Percentiles rank a stretch among this genome's conserved stretches.
These are phyloP conservation scores for Plantago ovata DNA, from an alignment of 257 asterid species.

Conservation along the genomic window DNA sequence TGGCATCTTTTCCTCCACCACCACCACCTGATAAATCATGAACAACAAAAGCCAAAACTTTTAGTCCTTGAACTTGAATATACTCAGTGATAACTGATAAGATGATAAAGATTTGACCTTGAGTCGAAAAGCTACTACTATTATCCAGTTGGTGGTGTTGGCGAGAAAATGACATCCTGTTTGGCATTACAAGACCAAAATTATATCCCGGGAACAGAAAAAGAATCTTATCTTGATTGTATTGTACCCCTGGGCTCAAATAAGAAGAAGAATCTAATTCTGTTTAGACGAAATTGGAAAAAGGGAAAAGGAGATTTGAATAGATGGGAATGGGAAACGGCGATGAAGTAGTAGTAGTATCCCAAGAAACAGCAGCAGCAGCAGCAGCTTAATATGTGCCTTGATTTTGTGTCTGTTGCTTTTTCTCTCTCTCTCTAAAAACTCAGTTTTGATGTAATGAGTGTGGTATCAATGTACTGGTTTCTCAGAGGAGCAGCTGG, in stretches of 20 bases:
- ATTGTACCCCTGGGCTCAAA: too few species aligned
- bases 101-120: slow-evolving; percentile 24
- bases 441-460: background rate
- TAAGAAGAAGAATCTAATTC: background rate
- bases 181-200: slow-evolving; percentile 35
- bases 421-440: background rate
- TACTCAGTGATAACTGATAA: slow-evolving; percentile 2
- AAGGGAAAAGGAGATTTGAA: too few species aligned
- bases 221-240: slow-evolving; percentile 8
- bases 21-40: slow-evolving; percentile 27
- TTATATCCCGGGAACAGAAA: background rate
- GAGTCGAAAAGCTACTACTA: slow-evolving; percentile 19
- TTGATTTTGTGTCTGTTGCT: slow-evolving; percentile 31
- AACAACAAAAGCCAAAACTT: slow-evolving; percentile 9
- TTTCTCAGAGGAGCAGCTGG: slow-evolving; percentile 19
- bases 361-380: slow-evolving; percentile 16
- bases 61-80: background rate
- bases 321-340: slow-evolving; percentile 14
- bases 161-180: slow-evolving; percentile 34
- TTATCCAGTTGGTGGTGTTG: slow-evolving; percentile 18
- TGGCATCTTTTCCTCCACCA: slow-evolving; percentile 38
- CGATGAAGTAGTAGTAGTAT: slow-evolving; percentile 12
- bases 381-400: slow-evolving; percentile 22
- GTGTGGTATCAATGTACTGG: slow-evolving; percentile 3
- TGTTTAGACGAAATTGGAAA: background rate